Evolutionary conservation across 1,139 yeast species (phyloP), one percentile per base, ranked within the genome.

Genomic region (Geotrichum histeridarum): DNA sequence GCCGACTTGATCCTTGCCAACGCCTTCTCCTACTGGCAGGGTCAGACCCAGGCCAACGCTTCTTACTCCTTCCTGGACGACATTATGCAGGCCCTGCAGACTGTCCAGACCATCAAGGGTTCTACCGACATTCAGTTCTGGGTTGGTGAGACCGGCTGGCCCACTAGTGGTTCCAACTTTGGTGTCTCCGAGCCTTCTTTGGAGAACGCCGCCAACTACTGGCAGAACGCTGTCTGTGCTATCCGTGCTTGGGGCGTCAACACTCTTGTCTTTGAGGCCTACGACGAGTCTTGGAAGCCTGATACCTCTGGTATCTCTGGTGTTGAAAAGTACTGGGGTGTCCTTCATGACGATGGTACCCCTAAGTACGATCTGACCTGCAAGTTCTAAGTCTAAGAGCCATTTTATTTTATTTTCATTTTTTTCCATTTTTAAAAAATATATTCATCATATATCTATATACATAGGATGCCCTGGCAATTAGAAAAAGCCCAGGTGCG

Each of bases 111-210:
- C 63, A 73, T 81, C 62, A 91, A 91, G 78, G 96, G 95, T 59
- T 74, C 85, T 56, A 84, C 91, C 58, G 90, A 88, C 72, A 79
- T 90, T 64, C 78, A 81, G 58, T 89, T 91, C 78, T 90, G 93
- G 90, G 93, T 91, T 67, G 98, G 98, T 70, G 98, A 93, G 78
- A 93, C 98, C 62, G 99, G 98, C 64, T 91, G 97, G 96, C 96
- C 98, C 69, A 81, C 96, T 46, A 83, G 78, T 11, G 99, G 99
- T 71, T 82, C 89, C 61, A 73, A 77, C 70, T 90, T 74, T 66
- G 71, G 82, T 68, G 57, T 32, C 22, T 45, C 73, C 31, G 60
- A 54, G 8, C 96, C 98, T 65, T 71, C 83, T 65, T 78, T 82
- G 56, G 77, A 70, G 49, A 89, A 88, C 67, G 97, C 98, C 58